Evolutionary conservation across 2,329 filamentous ascomycete genomes (phyloP), one percentile per base, ranked within the genome.

Genomic region (Fusarium dimerum): DNA sequence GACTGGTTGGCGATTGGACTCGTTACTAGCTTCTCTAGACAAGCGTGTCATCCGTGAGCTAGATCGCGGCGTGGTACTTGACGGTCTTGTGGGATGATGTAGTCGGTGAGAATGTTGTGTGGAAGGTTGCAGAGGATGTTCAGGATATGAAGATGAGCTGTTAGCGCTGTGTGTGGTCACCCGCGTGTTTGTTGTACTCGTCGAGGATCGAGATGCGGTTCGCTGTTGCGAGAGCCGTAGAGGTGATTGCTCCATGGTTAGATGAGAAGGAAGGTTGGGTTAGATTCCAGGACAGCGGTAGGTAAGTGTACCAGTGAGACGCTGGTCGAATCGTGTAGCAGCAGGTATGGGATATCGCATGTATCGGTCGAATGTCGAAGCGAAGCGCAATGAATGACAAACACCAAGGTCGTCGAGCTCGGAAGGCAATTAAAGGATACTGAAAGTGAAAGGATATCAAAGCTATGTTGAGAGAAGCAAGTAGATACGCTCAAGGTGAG

Each of bases 151-250:
- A 18, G 71, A 69, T 30, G 73, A 76, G 57, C 73, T 76, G 51
- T 67, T 76, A 47, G 73, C 67, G 53, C 75, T 77, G 26, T 74
- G 70, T 17, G 73, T 67, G 2, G 75, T 73, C 45, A 60, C 59
- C 11, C 75, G 72, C 11, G 74, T 73, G 60, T 74, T 73, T 53
- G 68, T 72, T 17, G 71, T 76, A 54, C 72, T 72, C 46, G 66
- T 75, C 52, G 76, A 80, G 17, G 77, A 74, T 53, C 76, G 73
- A 13, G 78, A 82, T 32, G 74, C 67, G 10, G 73, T 72, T 52
- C 77, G 78, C 55, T 73, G 68, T 55, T 73, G 66, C 8, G 67
- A 60, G 50, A 65, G 62, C 12, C 68, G 65, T 47, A 66, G 61
- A 51, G 62, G 54, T 36, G 65, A 47, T 16, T 54, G 48, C 13